Conservation (phyloP, 83 land plant species). For the Picea abies region DNA sequence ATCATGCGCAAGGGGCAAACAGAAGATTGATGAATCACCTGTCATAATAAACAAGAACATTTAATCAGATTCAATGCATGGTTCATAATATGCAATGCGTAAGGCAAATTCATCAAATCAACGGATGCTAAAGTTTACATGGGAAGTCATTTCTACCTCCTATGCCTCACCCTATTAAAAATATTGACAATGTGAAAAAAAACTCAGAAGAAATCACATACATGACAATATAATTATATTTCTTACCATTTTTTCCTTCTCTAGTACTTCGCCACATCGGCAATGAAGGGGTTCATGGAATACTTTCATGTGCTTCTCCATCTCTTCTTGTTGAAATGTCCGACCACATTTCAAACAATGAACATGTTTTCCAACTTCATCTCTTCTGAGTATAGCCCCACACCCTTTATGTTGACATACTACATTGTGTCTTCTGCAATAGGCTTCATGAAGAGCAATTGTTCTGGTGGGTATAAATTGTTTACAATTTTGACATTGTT, state of each 20-base stretch:
- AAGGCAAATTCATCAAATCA: neutral
- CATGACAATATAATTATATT: neutral
- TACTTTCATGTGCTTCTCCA: slow-evolving; percentile 89
- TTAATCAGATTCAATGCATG: neutral
- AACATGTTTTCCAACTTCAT: slow-evolving; percentile 73
- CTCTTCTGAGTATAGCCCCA: slow-evolving; percentile 78
- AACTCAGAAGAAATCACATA: neutral
- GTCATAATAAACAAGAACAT: slow-evolving; percentile 11
- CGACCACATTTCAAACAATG: slow-evolving; percentile 85
- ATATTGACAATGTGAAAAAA: neutral
- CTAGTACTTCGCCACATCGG: slow-evolving; percentile 80
- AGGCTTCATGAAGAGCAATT: slow-evolving; percentile 86
- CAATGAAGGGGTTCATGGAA: slow-evolving; percentile 88
- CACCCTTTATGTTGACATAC: slow-evolving; percentile 76
- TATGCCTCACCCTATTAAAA: neutral
- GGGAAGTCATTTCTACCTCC: neutral
- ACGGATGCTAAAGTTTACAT: neutral
- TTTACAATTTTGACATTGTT: slow-evolving; percentile 76
- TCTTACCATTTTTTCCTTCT: slow-evolving; percentile 89
- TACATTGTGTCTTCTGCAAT: slow-evolving; percentile 81
- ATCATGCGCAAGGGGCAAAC: slow-evolving; percentile 76
- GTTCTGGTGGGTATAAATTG: slow-evolving; percentile 71
- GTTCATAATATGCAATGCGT: neutral
- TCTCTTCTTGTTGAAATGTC: slow-evolving; percentile 67
- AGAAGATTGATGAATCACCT: slow-evolving; percentile 88